These are phyloP conservation scores for Umbelopsis vinacea DNA, from an alignment of 192 early-diverging fungal species.

Conservation along the genomic window DNA sequence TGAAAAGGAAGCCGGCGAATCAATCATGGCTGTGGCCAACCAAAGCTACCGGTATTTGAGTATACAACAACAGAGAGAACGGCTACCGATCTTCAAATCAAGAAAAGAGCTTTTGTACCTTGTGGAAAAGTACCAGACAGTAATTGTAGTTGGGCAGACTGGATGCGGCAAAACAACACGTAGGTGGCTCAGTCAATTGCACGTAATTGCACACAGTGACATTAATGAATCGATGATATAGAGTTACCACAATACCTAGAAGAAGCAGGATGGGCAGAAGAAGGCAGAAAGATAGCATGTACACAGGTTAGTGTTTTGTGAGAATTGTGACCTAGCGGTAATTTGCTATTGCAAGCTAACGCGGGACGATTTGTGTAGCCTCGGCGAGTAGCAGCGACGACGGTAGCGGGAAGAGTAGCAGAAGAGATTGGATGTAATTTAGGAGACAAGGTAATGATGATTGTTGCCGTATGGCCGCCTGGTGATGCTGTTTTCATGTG, in stretches of 20 bases:
- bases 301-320: conserved; percentile 59
- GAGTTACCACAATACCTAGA: conserved; percentile 81
- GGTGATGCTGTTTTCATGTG: too few species aligned
- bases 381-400: conserved; percentile 72
- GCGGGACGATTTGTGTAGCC: conserved; percentile 41
- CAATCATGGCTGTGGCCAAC: conserved; percentile 50
- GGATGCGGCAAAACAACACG: conserved; percentile 86
- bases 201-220: background rate
- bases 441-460: conserved; percentile 56
- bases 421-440: conserved; percentile 70
- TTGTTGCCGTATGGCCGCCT: too few species aligned
- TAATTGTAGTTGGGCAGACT: conserved; percentile 77
- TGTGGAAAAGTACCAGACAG: conserved; percentile 68
- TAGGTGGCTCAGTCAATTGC: conserved; percentile 34
- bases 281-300: conserved; percentile 69
- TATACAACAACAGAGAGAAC: conserved; percentile 77
- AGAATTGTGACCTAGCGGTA: background rate
- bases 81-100: conserved; percentile 87
- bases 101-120: conserved; percentile 71
- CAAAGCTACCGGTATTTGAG: conserved; percentile 64
- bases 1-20: conserved; percentile 60
- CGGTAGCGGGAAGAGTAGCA: conserved; percentile 76
- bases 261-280: conserved; percentile 73
- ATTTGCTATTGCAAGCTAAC: conserved; percentile 44
- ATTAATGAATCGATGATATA: conserved; percentile 15